Evolutionary conservation across 2,329 filamentous ascomycete species (phyloP).

Genomic region (Aspergillus jensenii): DNA sequence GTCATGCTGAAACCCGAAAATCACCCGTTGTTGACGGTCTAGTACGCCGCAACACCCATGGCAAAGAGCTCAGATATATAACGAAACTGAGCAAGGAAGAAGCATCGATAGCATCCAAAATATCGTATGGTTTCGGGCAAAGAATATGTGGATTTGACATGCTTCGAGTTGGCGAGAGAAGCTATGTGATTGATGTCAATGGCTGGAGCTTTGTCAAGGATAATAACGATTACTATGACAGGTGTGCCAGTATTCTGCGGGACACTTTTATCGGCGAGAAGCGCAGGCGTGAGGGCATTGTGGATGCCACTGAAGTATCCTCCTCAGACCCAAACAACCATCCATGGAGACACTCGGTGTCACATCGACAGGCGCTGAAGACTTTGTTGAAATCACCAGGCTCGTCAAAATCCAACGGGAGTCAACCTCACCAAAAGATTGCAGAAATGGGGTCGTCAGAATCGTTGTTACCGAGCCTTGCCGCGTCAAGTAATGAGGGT

Average conservation of each 20-base stretch:
- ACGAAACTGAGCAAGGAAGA: constrained; percentile 80
- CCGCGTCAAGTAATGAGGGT: constrained; percentile 35
- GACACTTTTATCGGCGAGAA: constrained; percentile 86
- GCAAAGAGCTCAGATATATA: constrained; percentile 95
- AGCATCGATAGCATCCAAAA: constrained; percentile 81
- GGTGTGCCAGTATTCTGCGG: constrained; percentile 79
- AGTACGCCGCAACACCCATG: constrained; percentile 92
- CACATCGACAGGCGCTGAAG: constrained; percentile 54
- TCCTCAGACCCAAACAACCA: constrained; percentile 32
- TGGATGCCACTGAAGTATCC: constrained; percentile 35
- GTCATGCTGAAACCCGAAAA: constrained; percentile 95
- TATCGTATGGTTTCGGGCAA: constrained; percentile 89
- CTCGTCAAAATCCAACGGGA: constrained; percentile 57
- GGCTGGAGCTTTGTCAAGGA: constrained; percentile 99
- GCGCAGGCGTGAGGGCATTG: constrained; percentile 34
- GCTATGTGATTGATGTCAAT: constrained; percentile 98
- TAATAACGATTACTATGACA: constrained; percentile 97
- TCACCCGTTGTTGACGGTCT: constrained; percentile 96
- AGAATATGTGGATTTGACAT: constrained; percentile 95
- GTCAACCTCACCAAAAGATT: constrained; percentile 43
- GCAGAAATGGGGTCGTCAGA: constrained; percentile 49
- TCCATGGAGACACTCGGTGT: constrained; percentile 39
- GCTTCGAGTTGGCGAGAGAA: constrained; percentile 80
- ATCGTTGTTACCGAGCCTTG: constrained; percentile 28
- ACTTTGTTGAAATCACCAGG: constrained; percentile 65